These are phyloP conservation scores for Hyaloscypha finlandica DNA, from an alignment of 495 filamentous ascomycete species.

Conservation along the genomic window DNA sequence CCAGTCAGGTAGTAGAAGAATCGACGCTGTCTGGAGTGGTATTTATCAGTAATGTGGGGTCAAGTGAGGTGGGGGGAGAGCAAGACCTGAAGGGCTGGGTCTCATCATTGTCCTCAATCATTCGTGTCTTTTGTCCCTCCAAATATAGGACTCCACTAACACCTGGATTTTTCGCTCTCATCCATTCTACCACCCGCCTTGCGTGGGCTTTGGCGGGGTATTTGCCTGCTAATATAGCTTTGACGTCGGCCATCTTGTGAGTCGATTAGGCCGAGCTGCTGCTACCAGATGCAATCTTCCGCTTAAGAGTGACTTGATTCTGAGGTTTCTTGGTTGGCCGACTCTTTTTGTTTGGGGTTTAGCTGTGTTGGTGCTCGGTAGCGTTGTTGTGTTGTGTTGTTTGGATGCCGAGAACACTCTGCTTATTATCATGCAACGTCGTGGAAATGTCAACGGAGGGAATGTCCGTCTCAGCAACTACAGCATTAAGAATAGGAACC, in stretches of 20 bases:
- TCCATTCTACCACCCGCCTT: constrained; percentile 74
- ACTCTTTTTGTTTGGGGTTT: background rate
- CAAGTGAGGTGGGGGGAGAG: background rate
- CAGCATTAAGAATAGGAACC: background rate
- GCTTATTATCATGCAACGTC: background rate
- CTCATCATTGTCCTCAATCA: constrained; percentile 84
- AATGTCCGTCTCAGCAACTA: background rate
- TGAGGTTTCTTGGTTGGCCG: background rate
- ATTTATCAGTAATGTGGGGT: constrained; percentile 18
- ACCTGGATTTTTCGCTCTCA: constrained; percentile 60
- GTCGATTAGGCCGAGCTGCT: background rate
- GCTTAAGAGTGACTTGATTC: background rate
- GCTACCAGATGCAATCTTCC: background rate
- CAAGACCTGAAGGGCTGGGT: constrained; percentile 72
- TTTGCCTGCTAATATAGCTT: constrained; percentile 64
- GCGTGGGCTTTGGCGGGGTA: constrained; percentile 96
- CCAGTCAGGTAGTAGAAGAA: constrained; percentile 96
- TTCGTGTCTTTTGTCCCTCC: constrained; percentile 75
- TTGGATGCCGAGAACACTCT: background rate
- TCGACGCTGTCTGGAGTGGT: constrained; percentile 70
- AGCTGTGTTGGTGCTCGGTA: background rate
- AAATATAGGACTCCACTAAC: constrained; percentile 76
- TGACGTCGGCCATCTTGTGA: constrained; percentile 28
- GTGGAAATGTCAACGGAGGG: background rate
- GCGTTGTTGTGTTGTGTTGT: background rate